Evolutionary conservation across 441 rosid genomes (phyloP), one percentile per base, ranked within the genome.

Genomic region (Gossypium aridum): DNA sequence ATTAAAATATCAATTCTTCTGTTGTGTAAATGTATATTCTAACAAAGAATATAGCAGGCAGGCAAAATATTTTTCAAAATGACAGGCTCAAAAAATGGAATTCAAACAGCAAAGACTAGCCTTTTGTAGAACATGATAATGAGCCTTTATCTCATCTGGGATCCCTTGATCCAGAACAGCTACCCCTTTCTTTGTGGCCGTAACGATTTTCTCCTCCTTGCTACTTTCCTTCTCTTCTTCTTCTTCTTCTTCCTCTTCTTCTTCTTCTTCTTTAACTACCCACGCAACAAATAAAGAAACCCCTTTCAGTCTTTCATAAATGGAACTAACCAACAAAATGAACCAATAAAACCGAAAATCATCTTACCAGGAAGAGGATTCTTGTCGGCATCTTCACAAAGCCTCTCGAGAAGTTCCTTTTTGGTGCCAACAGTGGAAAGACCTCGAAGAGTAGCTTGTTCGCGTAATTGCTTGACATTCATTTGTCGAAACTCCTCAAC

Each of bases 391-490:
- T 72, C 83, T 34, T 72, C 51, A 51, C 87, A 85, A 72, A 90
- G 89, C 83, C 86, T 79, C 49, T 82, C 81, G 1, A 84, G 68
- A 57, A 90, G 69, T 65, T 84, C 85, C 57, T 84, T 90, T 82
- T 85, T 87, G 17, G 90, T 72, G 3, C 94, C 92, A 37, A 85
- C 47, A 7, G 80, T 37, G 51, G 87, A 77, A 70, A 88, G 39
- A 61, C 88, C 85, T 10, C 75, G 78, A 65, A 80, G 71, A 75
- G 75, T 75, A 19, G 90, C 86, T 80, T 82, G 84, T 61, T 85
- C 85, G 12, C 91, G 91, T 66, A 90, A 81, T 72, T 85, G 88
- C 79, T 79, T 83, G n/a, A 90, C 72, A 67, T 76, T 80, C 91
- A 87, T 79, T 34, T 67, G 79, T 7, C 80, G 78, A 71, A 82